Evolutionary conservation across 768 basidiomycete species (phyloP).

Genomic region (Pisolithus orientalis): DNA sequence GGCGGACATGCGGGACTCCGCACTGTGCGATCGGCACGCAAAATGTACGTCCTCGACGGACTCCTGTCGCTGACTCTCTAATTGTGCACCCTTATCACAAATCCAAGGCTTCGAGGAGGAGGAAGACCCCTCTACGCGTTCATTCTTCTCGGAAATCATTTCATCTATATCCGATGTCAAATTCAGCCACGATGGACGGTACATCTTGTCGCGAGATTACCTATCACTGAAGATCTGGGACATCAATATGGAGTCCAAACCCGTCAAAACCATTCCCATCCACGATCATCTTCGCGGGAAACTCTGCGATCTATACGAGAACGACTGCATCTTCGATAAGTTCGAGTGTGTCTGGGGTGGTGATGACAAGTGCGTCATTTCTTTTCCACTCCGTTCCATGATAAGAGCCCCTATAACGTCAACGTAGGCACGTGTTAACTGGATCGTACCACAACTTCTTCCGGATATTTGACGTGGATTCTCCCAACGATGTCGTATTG

Average conservation of each 20-base stretch:
- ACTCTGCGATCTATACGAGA: conserved; percentile 97
- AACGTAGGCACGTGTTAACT: conserved; percentile 84
- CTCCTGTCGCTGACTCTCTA: not conserved
- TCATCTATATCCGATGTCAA: conserved; percentile 99
- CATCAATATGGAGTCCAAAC: conserved; percentile 96
- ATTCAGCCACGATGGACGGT: conserved; percentile 95
- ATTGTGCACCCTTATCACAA: conserved; percentile 8
- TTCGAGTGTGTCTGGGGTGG: conserved; percentile 99
- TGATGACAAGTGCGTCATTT: conserved; percentile 78
- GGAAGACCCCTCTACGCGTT: conserved; percentile 93
- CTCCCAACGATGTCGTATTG: conserved; percentile 81
- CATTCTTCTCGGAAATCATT: conserved; percentile 99
- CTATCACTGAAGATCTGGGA: conserved; percentile 99
- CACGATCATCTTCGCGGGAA: conserved; percentile 97
- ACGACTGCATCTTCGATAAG: conserved; percentile 99
- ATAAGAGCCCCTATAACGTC: conserved; percentile 7
- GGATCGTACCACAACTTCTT: conserved; percentile 99
- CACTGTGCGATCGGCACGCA: conserved; percentile 91
- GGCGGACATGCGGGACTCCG: conserved; percentile 98
- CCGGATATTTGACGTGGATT: conserved; percentile 96
- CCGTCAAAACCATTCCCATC: conserved; percentile 96
- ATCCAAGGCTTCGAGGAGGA: conserved; percentile 92
- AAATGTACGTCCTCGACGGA: conserved; percentile 63
- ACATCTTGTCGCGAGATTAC: conserved; percentile 96
- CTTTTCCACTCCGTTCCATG: conserved; percentile 3